Evolutionary conservation across 768 basidiomycete genomes (phyloP).

Genomic region (Hysterangium stoloniferum): DNA sequence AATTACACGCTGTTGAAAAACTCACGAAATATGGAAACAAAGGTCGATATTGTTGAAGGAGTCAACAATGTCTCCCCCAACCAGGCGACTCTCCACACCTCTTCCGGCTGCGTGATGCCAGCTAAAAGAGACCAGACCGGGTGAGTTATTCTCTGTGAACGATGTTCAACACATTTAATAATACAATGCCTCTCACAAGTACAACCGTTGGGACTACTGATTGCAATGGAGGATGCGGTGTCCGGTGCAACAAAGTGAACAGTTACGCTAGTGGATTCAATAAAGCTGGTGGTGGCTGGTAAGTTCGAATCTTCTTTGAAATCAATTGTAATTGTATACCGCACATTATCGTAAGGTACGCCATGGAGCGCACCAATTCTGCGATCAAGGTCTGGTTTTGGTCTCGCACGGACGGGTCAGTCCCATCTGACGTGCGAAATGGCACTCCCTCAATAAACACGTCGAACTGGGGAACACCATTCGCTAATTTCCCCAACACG

Average conservation of each 20-base stretch:
- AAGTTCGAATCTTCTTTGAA: slow-evolving; percentile 16
- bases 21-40: not conserved
- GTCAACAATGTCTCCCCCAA: slow-evolving; percentile 50
- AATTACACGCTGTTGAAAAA: slow-evolving; percentile 15
- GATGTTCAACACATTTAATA: not conserved
- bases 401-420: slow-evolving; percentile 37
- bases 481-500: slow-evolving; percentile 51
- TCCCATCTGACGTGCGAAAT: slow-evolving; percentile 40
- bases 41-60: slow-evolving; percentile 31
- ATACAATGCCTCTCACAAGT: slow-evolving; percentile 22
- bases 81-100: slow-evolving; percentile 48
- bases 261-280: slow-evolving; percentile 58
- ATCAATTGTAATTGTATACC: too few species aligned
- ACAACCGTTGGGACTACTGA: slow-evolving; percentile 33
- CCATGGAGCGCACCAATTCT: slow-evolving; percentile 47
- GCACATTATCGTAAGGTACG: slow-evolving; percentile 31
- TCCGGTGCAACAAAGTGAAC: slow-evolving; percentile 30
- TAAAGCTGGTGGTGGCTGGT: slow-evolving; percentile 55
- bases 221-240: slow-evolving; percentile 55
- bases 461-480: slow-evolving; percentile 49
- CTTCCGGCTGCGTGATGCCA: slow-evolving; percentile 48
- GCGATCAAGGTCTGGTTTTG: slow-evolving; percentile 71
- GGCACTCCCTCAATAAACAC: slow-evolving; percentile 40
- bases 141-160: slow-evolving; percentile 23
- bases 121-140: slow-evolving; percentile 37